A percentile compares a stretch with the other conserved stretches of the same genome.
Conservation (phyloP, 2,329 filamentous ascomycete genomes). For the Metarhizium anisopliae region DNA sequence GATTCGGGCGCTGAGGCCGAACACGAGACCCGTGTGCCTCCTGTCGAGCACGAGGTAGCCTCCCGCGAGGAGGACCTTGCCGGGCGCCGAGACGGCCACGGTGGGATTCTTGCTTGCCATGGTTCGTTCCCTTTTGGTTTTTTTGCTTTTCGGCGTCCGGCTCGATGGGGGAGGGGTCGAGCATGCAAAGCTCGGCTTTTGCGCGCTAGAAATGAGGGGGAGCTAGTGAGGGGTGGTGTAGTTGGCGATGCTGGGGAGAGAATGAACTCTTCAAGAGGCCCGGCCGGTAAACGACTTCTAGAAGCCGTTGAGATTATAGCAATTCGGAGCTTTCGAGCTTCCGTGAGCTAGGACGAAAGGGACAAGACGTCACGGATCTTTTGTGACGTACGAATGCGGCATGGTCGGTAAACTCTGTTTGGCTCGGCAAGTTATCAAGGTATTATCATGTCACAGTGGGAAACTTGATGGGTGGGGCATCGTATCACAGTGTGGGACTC, state of each 20-base stretch:
- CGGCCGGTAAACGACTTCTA: too few species aligned
- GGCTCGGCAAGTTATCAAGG: neutral
- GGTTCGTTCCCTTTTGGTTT: neutral
- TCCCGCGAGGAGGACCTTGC: conserved; percentile 90
- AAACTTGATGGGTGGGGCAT: neutral
- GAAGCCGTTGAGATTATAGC: neutral
- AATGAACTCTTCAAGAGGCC: too few species aligned
- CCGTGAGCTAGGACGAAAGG: neutral
- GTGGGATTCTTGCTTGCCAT: conserved; percentile 21
- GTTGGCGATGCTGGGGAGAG: neutral
- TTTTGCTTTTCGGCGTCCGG: too few species aligned
- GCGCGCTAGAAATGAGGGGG: neutral
- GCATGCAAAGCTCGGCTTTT: too few species aligned
- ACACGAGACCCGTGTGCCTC: conserved; percentile 67
- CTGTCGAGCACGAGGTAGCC: conserved; percentile 93
- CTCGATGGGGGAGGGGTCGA: too few species aligned
- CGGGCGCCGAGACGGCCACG: conserved; percentile 74
- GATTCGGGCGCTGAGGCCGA: conserved; percentile 59
- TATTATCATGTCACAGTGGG: neutral
- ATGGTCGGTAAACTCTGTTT: neutral
- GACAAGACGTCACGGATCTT: neutral
- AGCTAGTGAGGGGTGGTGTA: neutral
- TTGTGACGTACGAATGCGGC: conserved; percentile 5
- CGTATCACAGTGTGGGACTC: neutral
- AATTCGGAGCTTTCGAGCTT: neutral